Base-by-base conservation (phyloP, 768 basidiomycete genomes). In the Lactarius vividus region DNA sequence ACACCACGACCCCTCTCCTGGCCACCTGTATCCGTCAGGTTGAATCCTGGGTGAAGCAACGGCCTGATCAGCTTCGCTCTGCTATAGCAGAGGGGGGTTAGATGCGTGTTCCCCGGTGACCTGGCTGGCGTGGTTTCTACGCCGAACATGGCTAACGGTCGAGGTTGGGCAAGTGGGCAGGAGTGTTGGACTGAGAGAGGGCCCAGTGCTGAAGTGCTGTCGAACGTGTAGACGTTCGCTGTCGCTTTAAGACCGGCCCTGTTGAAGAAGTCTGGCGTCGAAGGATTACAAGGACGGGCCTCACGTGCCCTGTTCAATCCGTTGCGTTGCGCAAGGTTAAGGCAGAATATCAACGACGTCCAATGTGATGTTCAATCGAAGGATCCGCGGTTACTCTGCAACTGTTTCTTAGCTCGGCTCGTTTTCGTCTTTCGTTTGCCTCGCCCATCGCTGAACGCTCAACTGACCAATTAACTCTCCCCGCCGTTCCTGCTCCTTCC, bases 401-500 rank as follows among this genome's bases (percentile, higher is more conserved):
- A 66, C 39, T 52, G 29, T 65, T 57, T 66, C 59, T 58, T 66
- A 55, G 65, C 65, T 55, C 33, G 67, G 67, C 63, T 70, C 69
- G 69, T 70, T 65, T 66, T 66, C 69, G 64, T 67, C 61, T 71
- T 75, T 74, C 72, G 68, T 69, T 72, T 75, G 74, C 71, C 64
- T 74, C 61, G 69, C 71, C 64, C 66, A 55, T 63, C 68, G 62
- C 72, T 73, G 75, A 76, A 76, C 74, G 68, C 70, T 64, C 74
- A 71, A 77, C 76, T 77, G 73, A 77, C 75, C 62, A 77, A 70
- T 73, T 66, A 39, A 67, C 75, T 78, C 70, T 78, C 72, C 73
- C 79, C 62, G 62, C 58, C 62, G 56, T 67, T 56, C 55, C 46
- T 62, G 16, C 57, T 66, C 49, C 66, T 64, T 57, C 66, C 76